These are phyloP conservation scores for Alternaria tenuissima DNA, from an alignment of 2,329 filamentous ascomycete genomes.

Conservation along the genomic window DNA sequence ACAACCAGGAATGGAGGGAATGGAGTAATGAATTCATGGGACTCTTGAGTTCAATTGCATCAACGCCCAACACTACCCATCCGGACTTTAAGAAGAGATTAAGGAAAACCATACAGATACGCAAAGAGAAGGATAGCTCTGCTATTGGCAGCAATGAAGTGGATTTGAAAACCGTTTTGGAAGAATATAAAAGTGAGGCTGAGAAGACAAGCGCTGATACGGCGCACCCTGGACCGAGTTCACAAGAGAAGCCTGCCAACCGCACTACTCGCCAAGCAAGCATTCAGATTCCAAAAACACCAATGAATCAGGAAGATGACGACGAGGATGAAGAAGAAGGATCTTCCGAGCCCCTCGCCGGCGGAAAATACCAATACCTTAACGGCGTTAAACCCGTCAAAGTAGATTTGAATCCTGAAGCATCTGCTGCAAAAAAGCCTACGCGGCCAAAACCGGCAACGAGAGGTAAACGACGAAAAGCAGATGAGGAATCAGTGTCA, in stretches of 20 bases:
- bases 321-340: conserved; percentile 11
- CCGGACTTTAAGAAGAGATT: conserved; percentile 7
- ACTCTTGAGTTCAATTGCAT: conserved; percentile 12
- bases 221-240: neutral
- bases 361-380: conserved; percentile 16
- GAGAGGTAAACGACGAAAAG: conserved; percentile 11
- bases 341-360: conserved; percentile 7
- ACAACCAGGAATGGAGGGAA: conserved; percentile 1
- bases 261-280: neutral
- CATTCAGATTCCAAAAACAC: conserved; percentile 9
- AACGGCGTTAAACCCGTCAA: conserved; percentile 8
- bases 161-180: conserved; percentile 7
- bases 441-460: neutral
- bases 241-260: neutral
- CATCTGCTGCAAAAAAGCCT: conserved; percentile 6
- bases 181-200: conserved; percentile 5
- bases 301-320: neutral
- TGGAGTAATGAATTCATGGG: conserved; percentile 11
- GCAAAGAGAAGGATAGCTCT: conserved; percentile 7
- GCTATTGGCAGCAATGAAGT: conserved; percentile 1
- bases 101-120: neutral
- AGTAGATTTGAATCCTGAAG: conserved; percentile 8
- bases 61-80: conserved; percentile 8
- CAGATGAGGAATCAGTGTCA: neutral
- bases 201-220: conserved; percentile 1